These are phyloP conservation scores for Microcyclospora pomicola DNA, from an alignment of 2,329 filamentous ascomycete genomes.

Conservation along the genomic window DNA sequence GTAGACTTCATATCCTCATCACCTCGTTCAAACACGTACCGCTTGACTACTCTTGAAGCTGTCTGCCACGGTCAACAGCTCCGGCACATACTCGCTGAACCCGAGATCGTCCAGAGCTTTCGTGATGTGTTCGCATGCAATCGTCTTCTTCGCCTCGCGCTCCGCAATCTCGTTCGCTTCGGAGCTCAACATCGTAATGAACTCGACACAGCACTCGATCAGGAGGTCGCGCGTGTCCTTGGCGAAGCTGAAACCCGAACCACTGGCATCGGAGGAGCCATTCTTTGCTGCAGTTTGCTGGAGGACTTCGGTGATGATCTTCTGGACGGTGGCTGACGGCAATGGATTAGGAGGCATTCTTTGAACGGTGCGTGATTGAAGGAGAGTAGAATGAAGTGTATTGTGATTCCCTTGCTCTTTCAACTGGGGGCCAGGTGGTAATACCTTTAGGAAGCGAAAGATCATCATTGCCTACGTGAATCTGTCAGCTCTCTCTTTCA, in stretches of 20 bases:
- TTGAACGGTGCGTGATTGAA: too few relatives aligned
- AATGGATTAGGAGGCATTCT: too few relatives aligned
- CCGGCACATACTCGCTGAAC: slow-evolving; percentile 81
- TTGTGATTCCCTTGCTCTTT: too few relatives aligned
- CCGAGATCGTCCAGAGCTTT: slow-evolving; percentile 85
- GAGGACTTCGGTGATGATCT: slow-evolving; percentile 90
- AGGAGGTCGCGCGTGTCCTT: slow-evolving; percentile 91
- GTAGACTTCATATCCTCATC: not conserved
- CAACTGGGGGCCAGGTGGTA: too few relatives aligned
- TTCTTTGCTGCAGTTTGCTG: slow-evolving; percentile 46
- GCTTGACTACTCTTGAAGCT: slow-evolving; percentile 90
- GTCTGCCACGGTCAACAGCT: slow-evolving; percentile 71
- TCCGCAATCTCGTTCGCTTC: slow-evolving; percentile 98
- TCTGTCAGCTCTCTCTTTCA: not conserved
- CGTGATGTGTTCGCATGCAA: slow-evolving; percentile 94
- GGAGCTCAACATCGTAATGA: slow-evolving; percentile 95
- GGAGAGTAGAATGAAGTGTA: too few relatives aligned
- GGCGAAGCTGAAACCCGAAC: slow-evolving; percentile 43
- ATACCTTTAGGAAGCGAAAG: slow-evolving; percentile 46
- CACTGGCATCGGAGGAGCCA: slow-evolving; percentile 4
- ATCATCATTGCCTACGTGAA: slow-evolving; percentile 40
- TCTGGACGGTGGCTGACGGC: slow-evolving; percentile 49
- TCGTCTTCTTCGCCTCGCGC: slow-evolving; percentile 98
- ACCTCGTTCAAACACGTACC: slow-evolving; percentile 37
- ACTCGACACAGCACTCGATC: slow-evolving; percentile 98